A percentile compares a stretch with the other conserved stretches of the same genome.
These are phyloP conservation scores for Tricharina praecox DNA, from an alignment of 495 filamentous ascomycete species.

Conservation along the genomic window DNA sequence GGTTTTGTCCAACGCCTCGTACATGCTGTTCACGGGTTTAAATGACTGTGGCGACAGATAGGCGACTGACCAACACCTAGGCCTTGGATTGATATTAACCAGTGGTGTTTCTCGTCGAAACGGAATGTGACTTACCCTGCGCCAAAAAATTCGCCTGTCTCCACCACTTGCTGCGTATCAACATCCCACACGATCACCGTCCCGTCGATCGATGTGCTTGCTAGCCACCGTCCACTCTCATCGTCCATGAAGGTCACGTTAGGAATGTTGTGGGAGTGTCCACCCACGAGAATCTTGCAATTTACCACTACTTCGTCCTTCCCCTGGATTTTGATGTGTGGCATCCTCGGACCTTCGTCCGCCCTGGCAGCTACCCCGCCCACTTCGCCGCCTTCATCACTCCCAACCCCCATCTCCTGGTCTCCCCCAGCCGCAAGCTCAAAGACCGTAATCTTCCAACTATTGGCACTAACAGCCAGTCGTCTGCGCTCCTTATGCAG, in stretches of 20 bases:
- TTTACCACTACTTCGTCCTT: too few species aligned
- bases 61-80: slow-evolving; percentile 23
- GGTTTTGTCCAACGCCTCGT: slow-evolving; percentile 20
- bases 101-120: neutral
- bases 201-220: slow-evolving; percentile 59
- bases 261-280: slow-evolving; percentile 52
- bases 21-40: slow-evolving; percentile 16
- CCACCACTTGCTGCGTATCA: slow-evolving; percentile 16
- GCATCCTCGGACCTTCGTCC: slow-evolving; percentile 4
- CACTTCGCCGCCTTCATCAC: neutral
- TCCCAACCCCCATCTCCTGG: neutral
- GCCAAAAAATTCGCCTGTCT: slow-evolving; percentile 16
- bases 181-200: slow-evolving; percentile 49
- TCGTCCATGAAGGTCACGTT: slow-evolving; percentile 57
- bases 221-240: slow-evolving; percentile 47
- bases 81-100: slow-evolving; percentile 1
- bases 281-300: slow-evolving; percentile 21
- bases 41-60: slow-evolving; percentile 24
- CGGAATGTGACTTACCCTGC: neutral
- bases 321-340: slow-evolving; percentile 11
- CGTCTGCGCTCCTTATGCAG: slow-evolving; percentile 62
- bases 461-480: slow-evolving; percentile 69
- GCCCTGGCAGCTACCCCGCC: neutral
- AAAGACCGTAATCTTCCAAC: slow-evolving; percentile 24
- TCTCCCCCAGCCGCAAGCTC: slow-evolving; percentile 16